Evolutionary conservation across 1,139 yeast species (phyloP), one percentile per base, ranked within the genome.

Genomic region (Candida anutae): DNA sequence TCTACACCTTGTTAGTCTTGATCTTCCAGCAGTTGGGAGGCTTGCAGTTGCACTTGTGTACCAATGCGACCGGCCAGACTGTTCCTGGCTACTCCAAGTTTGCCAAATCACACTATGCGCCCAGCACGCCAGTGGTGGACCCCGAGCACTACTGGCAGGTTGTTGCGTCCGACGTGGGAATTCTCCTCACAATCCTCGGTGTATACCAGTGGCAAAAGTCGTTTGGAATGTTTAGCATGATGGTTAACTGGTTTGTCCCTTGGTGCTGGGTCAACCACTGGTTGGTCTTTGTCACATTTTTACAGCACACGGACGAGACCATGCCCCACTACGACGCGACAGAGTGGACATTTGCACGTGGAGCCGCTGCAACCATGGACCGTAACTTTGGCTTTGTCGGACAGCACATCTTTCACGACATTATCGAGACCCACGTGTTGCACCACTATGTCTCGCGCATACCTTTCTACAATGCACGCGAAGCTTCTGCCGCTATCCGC

Each of bases 321-420:
- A 61, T 74, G 64, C 78, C 80, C 23, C 80, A 74, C 48, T 74
- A 74, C 46, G 67, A 65, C 34, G 65, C 69, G 33, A 43, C 51
- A 24, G 74, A 72, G 50, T 74, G 80, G 80, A 73, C 62, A 31
- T 74, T 74, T 43, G 78, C 78, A 22, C 63, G 77, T 53, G 80
- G 80, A 45, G 80, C 80, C 24, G 79, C 79, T 35, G 74, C 78
- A 25, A 74, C 80, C 28, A 70, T 74, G 35, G 80, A 74, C 46
- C 60, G 80, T 50, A 62, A 73, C 40, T 72, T 69, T 45, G 79
- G 79, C n/a, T 69, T 71, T 41, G 53, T 70, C 32, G 80, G 79
- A 34, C 56, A 61, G 45, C 61, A 65, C 53, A 60, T 72, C 40
- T 72, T 74, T 69, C 80, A 74, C 44, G 79, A 73, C 45, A 74